phyloP scores from a whole-genome alignment of 345 rosid genomes.

The Pugionium dolabratum region DNA sequence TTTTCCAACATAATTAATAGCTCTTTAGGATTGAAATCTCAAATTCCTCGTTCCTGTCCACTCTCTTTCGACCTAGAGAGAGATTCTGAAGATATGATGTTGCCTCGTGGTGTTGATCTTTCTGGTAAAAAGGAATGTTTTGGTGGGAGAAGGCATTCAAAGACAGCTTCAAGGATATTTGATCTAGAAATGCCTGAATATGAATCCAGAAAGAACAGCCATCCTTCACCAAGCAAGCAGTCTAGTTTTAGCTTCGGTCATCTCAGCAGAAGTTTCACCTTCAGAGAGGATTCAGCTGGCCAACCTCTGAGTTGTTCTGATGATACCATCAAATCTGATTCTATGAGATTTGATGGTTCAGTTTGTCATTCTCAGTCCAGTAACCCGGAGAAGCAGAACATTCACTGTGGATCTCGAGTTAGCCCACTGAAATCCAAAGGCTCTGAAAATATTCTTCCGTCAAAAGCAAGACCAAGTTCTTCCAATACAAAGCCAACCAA shows the following conservation, averaged over 20 bases:
- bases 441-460: slow-evolving; percentile 46
- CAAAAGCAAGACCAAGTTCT: slow-evolving; percentile 44
- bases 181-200: slow-evolving; percentile 49
- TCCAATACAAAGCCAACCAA: slow-evolving; percentile 33
- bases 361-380: slow-evolving; percentile 41
- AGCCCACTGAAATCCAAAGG: slow-evolving; percentile 72
- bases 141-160: slow-evolving; percentile 37
- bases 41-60: slow-evolving; percentile 55
- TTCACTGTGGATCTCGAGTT: slow-evolving; percentile 51
- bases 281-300: slow-evolving; percentile 58
- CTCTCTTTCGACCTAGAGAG: slow-evolving; percentile 46
- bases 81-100: slow-evolving; percentile 34
- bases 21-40: slow-evolving; percentile 40
- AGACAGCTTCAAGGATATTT: slow-evolving; percentile 40
- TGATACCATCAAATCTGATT: slow-evolving; percentile 59
- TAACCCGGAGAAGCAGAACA: slow-evolving; percentile 44
- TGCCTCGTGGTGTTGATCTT: slow-evolving; percentile 37
- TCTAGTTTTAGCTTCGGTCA: slow-evolving; percentile 80
- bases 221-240: slow-evolving; percentile 60
- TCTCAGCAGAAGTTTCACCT: slow-evolving; percentile 74
- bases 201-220: slow-evolving; percentile 50
- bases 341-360: slow-evolving; percentile 47
- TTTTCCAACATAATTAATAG: slow-evolving; percentile 37
- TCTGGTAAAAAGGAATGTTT: slow-evolving; percentile 40
- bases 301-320: slow-evolving; percentile 48